Evolutionary conservation across 495 filamentous ascomycete genomes (phyloP).

Genomic region (Penicillium longicatenatum): DNA sequence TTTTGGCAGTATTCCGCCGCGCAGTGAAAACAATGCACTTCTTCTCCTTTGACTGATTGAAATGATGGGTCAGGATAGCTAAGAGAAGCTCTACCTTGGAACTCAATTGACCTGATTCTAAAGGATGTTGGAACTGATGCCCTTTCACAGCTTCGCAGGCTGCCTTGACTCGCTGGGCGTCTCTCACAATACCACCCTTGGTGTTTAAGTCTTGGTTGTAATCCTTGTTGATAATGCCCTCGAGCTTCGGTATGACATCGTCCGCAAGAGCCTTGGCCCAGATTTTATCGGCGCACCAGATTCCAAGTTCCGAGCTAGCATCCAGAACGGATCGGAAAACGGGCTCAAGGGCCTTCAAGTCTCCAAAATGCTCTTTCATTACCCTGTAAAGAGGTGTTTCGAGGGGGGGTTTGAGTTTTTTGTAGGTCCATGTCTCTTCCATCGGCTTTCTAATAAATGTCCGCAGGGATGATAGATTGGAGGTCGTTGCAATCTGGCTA

Average conservation of each 20-base stretch:
- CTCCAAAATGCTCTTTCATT: slow-evolving; percentile 57
- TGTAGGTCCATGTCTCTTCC: slow-evolving; percentile 64
- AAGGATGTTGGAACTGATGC: slow-evolving; percentile 49
- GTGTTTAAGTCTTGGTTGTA: slow-evolving; percentile 26
- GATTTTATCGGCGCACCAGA: slow-evolving; percentile 83
- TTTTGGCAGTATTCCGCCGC: slow-evolving; percentile 72
- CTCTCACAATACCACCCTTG: slow-evolving; percentile 45
- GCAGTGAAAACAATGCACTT: slow-evolving; percentile 91
- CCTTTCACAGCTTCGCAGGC: slow-evolving; percentile 58
- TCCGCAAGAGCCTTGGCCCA: slow-evolving; percentile 75
- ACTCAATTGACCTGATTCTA: slow-evolving; percentile 55
- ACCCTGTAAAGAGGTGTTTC: slow-evolving; percentile 64
- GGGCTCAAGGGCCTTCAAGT: slow-evolving; percentile 57
- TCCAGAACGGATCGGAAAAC: slow-evolving; percentile 59
- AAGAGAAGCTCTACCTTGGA: slow-evolving; percentile 70
- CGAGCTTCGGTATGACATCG: slow-evolving; percentile 62
- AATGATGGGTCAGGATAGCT: slow-evolving; percentile 58
- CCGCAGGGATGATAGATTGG: slow-evolving; percentile 62
- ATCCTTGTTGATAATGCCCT: slow-evolving; percentile 55
- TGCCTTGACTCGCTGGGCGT: slow-evolving; percentile 58
- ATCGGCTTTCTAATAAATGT: slow-evolving; percentile 58
- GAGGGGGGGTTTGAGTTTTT: slow-evolving; percentile 48
- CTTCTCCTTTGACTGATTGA: slow-evolving; percentile 53
- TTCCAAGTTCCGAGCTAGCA: slow-evolving; percentile 70
- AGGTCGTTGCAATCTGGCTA: slow-evolving; percentile 79